Conservation (phyloP, 208 protist genomes). For the Wallacemonas rigidus region DNA sequence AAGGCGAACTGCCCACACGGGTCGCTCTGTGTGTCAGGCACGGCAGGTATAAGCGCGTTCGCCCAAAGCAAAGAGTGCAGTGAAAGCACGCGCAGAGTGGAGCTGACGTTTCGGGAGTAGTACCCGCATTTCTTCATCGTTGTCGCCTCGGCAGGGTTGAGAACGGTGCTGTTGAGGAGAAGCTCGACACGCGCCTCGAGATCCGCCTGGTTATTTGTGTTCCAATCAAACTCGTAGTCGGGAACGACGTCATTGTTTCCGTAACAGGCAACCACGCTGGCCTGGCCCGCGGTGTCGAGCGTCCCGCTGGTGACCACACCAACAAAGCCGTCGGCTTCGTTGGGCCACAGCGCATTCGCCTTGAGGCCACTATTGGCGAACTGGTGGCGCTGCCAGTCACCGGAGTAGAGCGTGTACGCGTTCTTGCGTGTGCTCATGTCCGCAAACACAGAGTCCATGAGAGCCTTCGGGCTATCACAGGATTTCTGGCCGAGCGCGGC, state of each 20-base stretch:
- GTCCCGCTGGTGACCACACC: slow-evolving; percentile 21
- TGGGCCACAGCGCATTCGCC: slow-evolving; percentile 30
- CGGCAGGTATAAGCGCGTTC: slow-evolving; percentile 28
- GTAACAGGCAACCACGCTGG: slow-evolving; percentile 34
- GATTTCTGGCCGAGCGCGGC: slow-evolving; percentile 31
- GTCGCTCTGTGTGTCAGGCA: slow-evolving; percentile 49
- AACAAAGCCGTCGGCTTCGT: slow-evolving; percentile 18
- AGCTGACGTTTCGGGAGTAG: slow-evolving; percentile 45
- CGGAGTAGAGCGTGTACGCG: slow-evolving; percentile 41
- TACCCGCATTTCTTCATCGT: slow-evolving; percentile 62
- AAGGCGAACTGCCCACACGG: slow-evolving; percentile 79
- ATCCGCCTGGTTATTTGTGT: slow-evolving; percentile 23
- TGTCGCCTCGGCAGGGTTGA: slow-evolving; percentile 38
- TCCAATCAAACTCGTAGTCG: slow-evolving; percentile 64
- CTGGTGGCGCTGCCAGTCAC: slow-evolving; percentile 78
- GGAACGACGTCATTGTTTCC: slow-evolving; percentile 86
- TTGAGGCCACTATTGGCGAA: slow-evolving; percentile 28
- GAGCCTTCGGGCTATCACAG: slow-evolving; percentile 59
- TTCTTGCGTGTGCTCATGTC: slow-evolving; percentile 41
- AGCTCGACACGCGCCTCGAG: slow-evolving; percentile 30
- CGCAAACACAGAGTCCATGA: slow-evolving; percentile 43
- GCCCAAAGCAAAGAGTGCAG: slow-evolving; percentile 82
- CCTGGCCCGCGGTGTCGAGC: slow-evolving; percentile 8
- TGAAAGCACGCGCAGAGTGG: slow-evolving; percentile 47
- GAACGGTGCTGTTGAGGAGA: slow-evolving; percentile 27